Evolutionary conservation across 495 filamentous ascomycete genomes (phyloP).

Genomic region (Penicillium dipodomyicola): DNA sequence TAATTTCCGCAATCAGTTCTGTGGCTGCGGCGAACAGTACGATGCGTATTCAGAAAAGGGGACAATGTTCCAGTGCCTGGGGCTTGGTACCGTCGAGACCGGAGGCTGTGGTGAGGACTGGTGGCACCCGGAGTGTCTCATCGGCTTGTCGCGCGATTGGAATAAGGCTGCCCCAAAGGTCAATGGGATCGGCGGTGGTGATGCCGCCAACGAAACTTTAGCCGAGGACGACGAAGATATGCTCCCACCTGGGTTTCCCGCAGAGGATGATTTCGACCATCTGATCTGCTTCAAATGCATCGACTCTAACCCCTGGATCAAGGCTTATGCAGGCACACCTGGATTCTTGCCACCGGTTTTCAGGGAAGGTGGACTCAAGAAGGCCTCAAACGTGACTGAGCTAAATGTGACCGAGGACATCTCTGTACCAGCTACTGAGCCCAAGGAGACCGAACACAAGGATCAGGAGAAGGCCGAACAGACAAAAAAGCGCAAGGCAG

Average conservation of each 20-base stretch:
- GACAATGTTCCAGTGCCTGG: slow-evolving; percentile 98
- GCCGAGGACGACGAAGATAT: slow-evolving; percentile 55
- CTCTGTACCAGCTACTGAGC: slow-evolving; percentile 4
- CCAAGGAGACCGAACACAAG: slow-evolving; percentile 14
- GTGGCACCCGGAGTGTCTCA: slow-evolving; percentile 95
- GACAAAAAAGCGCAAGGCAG: slow-evolving; percentile 75
- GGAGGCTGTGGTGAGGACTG: slow-evolving; percentile 97
- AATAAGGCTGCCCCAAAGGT: slow-evolving; percentile 40
- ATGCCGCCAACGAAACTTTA: slow-evolving; percentile 32
- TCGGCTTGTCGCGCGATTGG: slow-evolving; percentile 66
- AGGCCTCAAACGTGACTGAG: background rate
- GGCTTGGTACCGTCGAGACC: slow-evolving; percentile 72
- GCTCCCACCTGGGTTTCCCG: slow-evolving; percentile 79
- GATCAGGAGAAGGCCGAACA: slow-evolving; percentile 14
- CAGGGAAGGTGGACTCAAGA: slow-evolving; percentile 32
- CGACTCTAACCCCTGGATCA: slow-evolving; percentile 87
- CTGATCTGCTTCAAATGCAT: slow-evolving; percentile 95
- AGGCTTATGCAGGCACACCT: slow-evolving; percentile 75
- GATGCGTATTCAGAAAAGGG: slow-evolving; percentile 83
- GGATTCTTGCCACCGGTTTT: slow-evolving; percentile 78
- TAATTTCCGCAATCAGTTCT: slow-evolving; percentile 92
- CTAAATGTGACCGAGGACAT: background rate
- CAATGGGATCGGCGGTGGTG: slow-evolving; percentile 37
- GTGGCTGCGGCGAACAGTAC: slow-evolving; percentile 84
- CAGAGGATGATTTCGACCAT: slow-evolving; percentile 80